Evolutionary conservation across 1,139 yeast genomes (phyloP), one percentile per base, ranked within the genome.

Genomic region (Magnusiomyces suaveolens): DNA sequence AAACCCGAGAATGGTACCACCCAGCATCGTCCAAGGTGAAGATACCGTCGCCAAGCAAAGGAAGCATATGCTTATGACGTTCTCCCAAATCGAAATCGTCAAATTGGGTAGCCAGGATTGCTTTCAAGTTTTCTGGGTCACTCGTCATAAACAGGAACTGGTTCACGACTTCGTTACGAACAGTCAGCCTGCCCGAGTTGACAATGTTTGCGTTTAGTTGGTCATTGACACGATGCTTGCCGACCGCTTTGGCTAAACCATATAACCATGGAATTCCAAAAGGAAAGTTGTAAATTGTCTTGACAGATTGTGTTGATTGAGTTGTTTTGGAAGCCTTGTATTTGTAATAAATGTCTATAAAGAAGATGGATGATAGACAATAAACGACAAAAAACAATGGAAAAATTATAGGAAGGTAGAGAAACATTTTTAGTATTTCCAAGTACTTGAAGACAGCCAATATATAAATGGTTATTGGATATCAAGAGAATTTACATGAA

Each of bases 1-100:
- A 68, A 1, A 81, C 75, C 52, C 83, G 66, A n/a, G 81, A 75
- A 62, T 78, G 80, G 58, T 77, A 75, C 83, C 83, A 79, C 6
- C 78, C 80, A 48, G 69, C 71, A 14, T 78, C 79, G 58, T 78
- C 81, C 43, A 78, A 69, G 1, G 82, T 78, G 66, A 79, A 79
- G 56, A 79, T 77, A 2, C 83, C 83, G 57, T 77, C 77, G 6
- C 83, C 83, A 50, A 79, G 68, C 44, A 77, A 66, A 2, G 79
- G 78, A 44, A 57, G 58, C 60, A 78, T 72, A 48, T 69, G 71
- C 1, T 63, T 63, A 62, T 75, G 75, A 60, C 83, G 73, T 1
- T 64, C 62, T 1, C 83, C 83, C 53, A 77, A 69, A 20, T 71
- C 71, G 62, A 76, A 76, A 55, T 76, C 79, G 52, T 66, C 67